Base-by-base conservation (phyloP, 2,329 filamentous ascomycete genomes). In the Penicillium corylophilum region DNA sequence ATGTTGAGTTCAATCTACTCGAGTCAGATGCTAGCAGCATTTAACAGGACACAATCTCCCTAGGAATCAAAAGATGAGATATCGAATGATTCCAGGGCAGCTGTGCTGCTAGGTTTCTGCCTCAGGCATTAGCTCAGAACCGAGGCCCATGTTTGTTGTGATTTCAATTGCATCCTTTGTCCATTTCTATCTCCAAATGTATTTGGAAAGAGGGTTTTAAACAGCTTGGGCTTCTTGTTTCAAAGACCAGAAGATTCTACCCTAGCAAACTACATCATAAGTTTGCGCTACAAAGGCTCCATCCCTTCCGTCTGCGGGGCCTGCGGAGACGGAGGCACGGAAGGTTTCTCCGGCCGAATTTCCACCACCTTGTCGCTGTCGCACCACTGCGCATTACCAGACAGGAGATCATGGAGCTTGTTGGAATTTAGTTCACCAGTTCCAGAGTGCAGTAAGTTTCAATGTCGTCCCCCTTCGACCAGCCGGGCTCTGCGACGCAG, bases 281-380 rank as follows among this genome's bases (percentile, higher is more conserved):
- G 22, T 8, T 41, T 22, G 20, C 20, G 13, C 39, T 41, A 41
- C 15, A 10, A 22, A 38, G 16, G 39, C 20, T 16, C 39, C 18
- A 38, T 40, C 47, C 50, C 44, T 54, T 57, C 28, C 20, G 28
- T 44, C 28, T 49, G 50, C 53, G 57, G 59, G 56, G 58, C 48
- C 43, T 45, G 48, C 55, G 57, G 55, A 55, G 55, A 51, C 45
- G 39, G 22, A 41, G 22, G n/a, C 39, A 26, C 53, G 57, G 55
- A 59, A 55, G 47, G 59, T 62, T 61, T 62, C 59, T 62, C 59
- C 59, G 54, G 42, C 16, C 33, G 24, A 38, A 49, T 54, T 47
- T 46, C 53, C 44, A 23, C 46, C 44, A 40, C 23, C 22, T 24
- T 24, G 23, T 26, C 44, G n/a, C 39, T 47, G 48, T 52, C 47